phyloP scores from a whole-genome alignment of 106 monocot species.

The Apostasia ramifera region DNA sequence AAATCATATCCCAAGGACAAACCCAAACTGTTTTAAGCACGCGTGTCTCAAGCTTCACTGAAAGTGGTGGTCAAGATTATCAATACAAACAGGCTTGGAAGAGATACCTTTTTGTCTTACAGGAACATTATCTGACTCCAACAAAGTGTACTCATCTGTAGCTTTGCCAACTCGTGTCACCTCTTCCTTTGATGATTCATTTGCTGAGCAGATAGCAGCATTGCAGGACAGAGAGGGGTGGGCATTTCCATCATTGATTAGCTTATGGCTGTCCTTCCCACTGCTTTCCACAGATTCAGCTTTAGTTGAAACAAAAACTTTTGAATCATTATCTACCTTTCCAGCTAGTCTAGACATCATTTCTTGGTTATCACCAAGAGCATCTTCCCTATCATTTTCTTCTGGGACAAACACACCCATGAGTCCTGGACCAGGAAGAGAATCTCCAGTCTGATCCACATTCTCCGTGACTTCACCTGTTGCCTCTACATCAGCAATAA shows the following conservation, averaged over 20 bases:
- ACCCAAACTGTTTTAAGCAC: too few relatives aligned
- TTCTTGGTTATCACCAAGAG: slow-evolving; percentile 91
- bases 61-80: too few relatives aligned
- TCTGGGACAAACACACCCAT: slow-evolving; percentile 90
- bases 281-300: slow-evolving; percentile 87
- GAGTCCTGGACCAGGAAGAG: slow-evolving; percentile 68
- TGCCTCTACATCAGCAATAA: slow-evolving; percentile 68
- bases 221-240: slow-evolving; percentile 95
- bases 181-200: slow-evolving; percentile 74
- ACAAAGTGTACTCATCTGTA: slow-evolving; percentile 17
- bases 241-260: slow-evolving; percentile 36
- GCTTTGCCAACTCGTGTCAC: slow-evolving; percentile 63
- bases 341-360: slow-evolving; percentile 65
- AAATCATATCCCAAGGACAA: too few relatives aligned
- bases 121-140: slow-evolving; percentile 41
- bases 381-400: slow-evolving; percentile 63
- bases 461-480: slow-evolving; percentile 81
- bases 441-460: slow-evolving; percentile 85
- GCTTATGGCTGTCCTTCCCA: slow-evolving; percentile 40
- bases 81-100: too few relatives aligned
- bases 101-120: slow-evolving; percentile 44
- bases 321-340: slow-evolving; percentile 84
- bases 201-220: slow-evolving; percentile 61
- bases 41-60: too few relatives aligned
- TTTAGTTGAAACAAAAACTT: slow-evolving; percentile 75